These are phyloP conservation scores for Rubia yunnanensis DNA, from an alignment of 257 asterid species.

Conservation along the genomic window DNA sequence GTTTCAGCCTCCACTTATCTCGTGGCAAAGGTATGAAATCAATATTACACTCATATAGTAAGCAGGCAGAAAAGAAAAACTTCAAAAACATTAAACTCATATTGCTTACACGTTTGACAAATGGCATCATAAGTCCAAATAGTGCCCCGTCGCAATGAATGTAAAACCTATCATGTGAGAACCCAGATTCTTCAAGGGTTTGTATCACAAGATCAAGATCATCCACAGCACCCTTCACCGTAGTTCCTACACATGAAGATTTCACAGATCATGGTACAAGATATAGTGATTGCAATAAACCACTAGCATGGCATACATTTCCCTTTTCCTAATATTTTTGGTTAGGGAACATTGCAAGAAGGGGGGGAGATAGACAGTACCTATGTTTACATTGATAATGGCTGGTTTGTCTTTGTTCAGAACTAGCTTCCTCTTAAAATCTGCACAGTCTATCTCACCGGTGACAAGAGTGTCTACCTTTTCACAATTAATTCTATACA, in stretches of 20 bases:
- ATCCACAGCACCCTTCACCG: conserved; percentile 98
- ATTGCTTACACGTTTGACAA: conserved; percentile 66
- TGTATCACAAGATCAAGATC: conserved; percentile 93
- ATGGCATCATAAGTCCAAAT: conserved; percentile 99
- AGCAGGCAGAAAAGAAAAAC: neutral
- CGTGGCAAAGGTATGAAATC: neutral
- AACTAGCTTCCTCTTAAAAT: conserved; percentile 59
- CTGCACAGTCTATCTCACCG: conserved; percentile 86
- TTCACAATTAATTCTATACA: conserved; percentile 95
- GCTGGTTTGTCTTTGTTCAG: conserved; percentile 81
- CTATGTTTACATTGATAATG: conserved; percentile 83
- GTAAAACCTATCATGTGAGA: conserved; percentile 71
- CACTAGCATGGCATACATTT: neutral
- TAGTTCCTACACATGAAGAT: conserved; percentile 62
- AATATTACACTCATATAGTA: neutral
- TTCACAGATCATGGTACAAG: neutral
- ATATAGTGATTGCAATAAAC: neutral
- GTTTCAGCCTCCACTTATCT: too few relatives aligned
- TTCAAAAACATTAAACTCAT: neutral
- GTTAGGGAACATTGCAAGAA: neutral
- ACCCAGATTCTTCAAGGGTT: conserved; percentile 84
- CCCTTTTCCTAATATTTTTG: neutral
- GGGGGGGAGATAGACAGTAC: conserved; percentile 24
- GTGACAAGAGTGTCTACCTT: conserved; percentile 70
- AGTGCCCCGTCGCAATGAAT: conserved; percentile 97